These are phyloP conservation scores for Trichoderma cornu-damae DNA, from an alignment of 2,329 filamentous ascomycete genomes.

Conservation along the genomic window DNA sequence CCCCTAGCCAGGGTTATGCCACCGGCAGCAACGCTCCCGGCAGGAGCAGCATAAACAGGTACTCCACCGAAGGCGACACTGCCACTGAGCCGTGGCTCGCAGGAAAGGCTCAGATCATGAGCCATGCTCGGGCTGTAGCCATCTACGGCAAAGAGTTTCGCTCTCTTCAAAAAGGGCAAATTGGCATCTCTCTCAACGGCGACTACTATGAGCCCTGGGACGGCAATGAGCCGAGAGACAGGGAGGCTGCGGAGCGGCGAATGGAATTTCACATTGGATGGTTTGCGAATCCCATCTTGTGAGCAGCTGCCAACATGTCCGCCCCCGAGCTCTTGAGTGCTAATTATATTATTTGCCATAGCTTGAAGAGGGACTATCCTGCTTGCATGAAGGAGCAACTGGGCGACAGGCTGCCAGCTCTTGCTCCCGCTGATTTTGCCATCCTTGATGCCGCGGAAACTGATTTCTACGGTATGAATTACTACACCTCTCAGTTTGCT, in stretches of 20 bases:
- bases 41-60: constrained; percentile 22
- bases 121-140: constrained; percentile 32
- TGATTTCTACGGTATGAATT: constrained; percentile 40
- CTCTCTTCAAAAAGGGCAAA: constrained; percentile 27
- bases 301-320: constrained; percentile 17
- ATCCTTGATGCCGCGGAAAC: constrained; percentile 25
- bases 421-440: constrained; percentile 27
- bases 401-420: constrained; percentile 29
- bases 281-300: constrained; percentile 39
- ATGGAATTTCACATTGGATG: constrained; percentile 39
- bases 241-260: constrained; percentile 31
- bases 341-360: background rate
- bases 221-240: constrained; percentile 23
- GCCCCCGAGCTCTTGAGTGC: background rate
- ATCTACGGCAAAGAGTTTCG: constrained; percentile 33
- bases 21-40: constrained; percentile 35
- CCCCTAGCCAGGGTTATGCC: constrained; percentile 28
- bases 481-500: constrained; percentile 37
- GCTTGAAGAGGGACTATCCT: constrained; percentile 32
- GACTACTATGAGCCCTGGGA: constrained; percentile 38
- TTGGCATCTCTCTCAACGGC: constrained; percentile 36
- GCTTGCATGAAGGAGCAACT: constrained; percentile 35
- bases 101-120: constrained; percentile 35
- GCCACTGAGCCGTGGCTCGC: constrained; percentile 36
- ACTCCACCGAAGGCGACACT: constrained; percentile 26